A percentile compares a stretch with the other conserved stretches of the same genome.
These are phyloP conservation scores for Chytriomyces hyalinus DNA, from an alignment of 192 early-diverging fungal species.

Conservation along the genomic window DNA sequence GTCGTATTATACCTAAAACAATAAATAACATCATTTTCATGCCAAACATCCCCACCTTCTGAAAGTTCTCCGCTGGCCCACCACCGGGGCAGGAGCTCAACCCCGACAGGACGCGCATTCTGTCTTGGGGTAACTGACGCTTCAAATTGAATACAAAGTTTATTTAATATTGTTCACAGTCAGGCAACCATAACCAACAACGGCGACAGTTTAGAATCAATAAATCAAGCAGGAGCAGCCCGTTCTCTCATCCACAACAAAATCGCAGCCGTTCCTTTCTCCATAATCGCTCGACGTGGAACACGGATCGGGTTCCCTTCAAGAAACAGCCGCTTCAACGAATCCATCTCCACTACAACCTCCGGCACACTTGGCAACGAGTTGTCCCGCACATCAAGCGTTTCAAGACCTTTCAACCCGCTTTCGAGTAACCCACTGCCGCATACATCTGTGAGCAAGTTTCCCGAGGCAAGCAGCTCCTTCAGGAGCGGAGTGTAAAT, in stretches of 20 bases:
- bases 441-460: conserved; percentile 6
- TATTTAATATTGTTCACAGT: no score
- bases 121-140: no score
- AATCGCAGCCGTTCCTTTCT: conserved; percentile 40
- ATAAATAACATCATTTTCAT: background rate
- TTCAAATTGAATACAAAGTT: no score
- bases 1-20: background rate
- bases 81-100: no score
- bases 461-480: conserved; percentile 21
- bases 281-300: conserved; percentile 41
- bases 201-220: no score
- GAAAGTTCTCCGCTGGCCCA: no score
- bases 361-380: conserved; percentile 38
- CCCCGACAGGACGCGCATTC: no score
- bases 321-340: conserved; percentile 50
- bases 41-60: no score
- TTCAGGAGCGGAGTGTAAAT: conserved; percentile 30
- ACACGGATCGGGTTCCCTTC: conserved; percentile 48
- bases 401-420: conserved; percentile 33
- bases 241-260: conserved; percentile 43
- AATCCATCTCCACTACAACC: conserved; percentile 38
- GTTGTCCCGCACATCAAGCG: conserved; percentile 55
- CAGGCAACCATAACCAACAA: no score
- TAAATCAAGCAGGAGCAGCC: conserved; percentile 12
- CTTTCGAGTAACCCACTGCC: conserved; percentile 26